These are phyloP conservation scores for Turnera subulata DNA, from an alignment of 345 rosid species.

Conservation along the genomic window DNA sequence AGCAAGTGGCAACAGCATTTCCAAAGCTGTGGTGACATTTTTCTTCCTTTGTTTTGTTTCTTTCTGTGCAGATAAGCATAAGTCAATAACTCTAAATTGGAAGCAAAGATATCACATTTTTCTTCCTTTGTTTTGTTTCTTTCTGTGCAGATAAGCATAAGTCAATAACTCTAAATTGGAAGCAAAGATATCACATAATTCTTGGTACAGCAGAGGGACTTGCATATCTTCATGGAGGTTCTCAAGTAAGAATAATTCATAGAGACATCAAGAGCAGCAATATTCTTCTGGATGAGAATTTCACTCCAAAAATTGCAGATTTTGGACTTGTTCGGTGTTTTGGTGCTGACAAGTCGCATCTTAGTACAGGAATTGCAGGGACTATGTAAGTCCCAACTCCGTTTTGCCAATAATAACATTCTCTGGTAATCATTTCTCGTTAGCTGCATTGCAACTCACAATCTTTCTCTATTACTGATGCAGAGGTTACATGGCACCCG, in stretches of 20 bases:
- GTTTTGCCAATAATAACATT: no score
- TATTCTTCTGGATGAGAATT: constrained; percentile 44
- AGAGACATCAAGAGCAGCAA: constrained; percentile 55
- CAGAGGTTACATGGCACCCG: constrained; percentile 65
- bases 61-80: constrained; percentile 30
- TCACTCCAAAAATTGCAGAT: constrained; percentile 47
- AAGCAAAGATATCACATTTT: constrained; percentile 35
- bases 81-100: constrained; percentile 30
- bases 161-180: constrained; percentile 32
- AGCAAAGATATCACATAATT: constrained; percentile 34
- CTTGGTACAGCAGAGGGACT: constrained; percentile 50
- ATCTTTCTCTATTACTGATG: neutral
- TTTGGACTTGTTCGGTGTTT: constrained; percentile 50
- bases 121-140: no score
- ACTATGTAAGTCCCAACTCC: constrained; percentile 37
- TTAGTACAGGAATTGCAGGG: constrained; percentile 55
- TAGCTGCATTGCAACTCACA: no score
- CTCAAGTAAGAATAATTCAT: constrained; percentile 39
- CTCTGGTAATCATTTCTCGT: no score
- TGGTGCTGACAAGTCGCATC: constrained; percentile 42
- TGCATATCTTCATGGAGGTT: constrained; percentile 50
- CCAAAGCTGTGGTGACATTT: neutral
- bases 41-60: no score
- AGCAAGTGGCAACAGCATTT: no score
- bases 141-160: constrained; percentile 31